phyloP scores from a whole-genome alignment of 768 basidiomycete genomes.

The Leccinum boreale region DNA sequence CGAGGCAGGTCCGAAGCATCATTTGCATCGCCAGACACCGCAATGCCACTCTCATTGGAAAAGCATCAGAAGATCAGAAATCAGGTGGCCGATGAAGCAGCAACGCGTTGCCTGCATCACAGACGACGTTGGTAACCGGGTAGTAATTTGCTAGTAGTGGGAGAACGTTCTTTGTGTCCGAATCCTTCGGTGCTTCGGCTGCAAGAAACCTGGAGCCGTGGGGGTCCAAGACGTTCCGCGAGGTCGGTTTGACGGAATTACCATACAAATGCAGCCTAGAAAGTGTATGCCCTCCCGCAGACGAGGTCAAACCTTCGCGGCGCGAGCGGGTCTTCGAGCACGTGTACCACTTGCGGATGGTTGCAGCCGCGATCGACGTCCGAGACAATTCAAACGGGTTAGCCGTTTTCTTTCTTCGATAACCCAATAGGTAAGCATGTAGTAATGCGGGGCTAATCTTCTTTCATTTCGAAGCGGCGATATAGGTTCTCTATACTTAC shows the following conservation, averaged over 20 bases:
- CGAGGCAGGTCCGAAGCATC: background rate
- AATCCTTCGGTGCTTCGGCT: background rate
- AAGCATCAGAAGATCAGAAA: background rate
- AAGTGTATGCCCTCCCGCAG: background rate
- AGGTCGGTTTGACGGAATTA: background rate
- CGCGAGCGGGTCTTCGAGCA: background rate
- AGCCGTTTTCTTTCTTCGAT: background rate
- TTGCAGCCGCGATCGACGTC: background rate
- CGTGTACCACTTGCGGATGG: background rate
- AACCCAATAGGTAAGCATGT: background rate
- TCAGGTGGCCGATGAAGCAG: too few relatives aligned
- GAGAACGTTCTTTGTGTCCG: background rate
- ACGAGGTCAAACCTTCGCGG: background rate
- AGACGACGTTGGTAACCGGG: background rate
- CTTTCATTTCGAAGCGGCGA: constrained; percentile 18
- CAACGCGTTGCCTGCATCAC: background rate
- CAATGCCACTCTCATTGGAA: background rate
- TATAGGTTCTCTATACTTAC: too few relatives aligned
- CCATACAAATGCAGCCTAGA: background rate
- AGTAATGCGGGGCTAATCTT: background rate
- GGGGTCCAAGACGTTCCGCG: background rate
- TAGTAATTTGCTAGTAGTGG: too few relatives aligned
- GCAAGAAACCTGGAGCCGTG: too few relatives aligned
- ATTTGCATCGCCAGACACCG: background rate
- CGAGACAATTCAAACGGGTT: background rate